Evolutionary conservation across 2,329 filamentous ascomycete species (phyloP), one percentile per base, ranked within the genome.

Genomic region (Arachnopeziza araneosa): DNA sequence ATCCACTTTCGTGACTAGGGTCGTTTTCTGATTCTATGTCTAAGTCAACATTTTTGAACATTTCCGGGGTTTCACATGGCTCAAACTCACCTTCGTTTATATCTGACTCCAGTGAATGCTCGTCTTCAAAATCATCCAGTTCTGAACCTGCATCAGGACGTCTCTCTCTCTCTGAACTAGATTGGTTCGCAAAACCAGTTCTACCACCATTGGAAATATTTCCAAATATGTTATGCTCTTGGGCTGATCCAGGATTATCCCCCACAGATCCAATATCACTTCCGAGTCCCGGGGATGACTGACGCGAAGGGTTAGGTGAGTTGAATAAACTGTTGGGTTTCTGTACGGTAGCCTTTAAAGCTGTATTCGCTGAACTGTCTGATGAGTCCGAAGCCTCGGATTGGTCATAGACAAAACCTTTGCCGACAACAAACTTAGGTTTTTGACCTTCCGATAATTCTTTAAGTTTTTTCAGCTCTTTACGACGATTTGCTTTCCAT

Each of bases 101-200:
- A 5, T 30, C 26, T 9, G 9, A 30, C 9, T 30, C 26, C 26
- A 9, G 26, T 30, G 26, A 30, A 30, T 30, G 26, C 9, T 30
- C 26, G 9, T 30, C n/a, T n/a, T n/a, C 26, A 30, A 9, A 30
- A 30, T 30, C 26, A 30, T 30, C 26, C 26, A 30, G 67, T 21
- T 64, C 62, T 24, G 64, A 61, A 12, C 62, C 63, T 59, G 59
- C 66, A n/a, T 64, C 62, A 22, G 63, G 60, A 10, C 62, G 61
- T 57, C 60, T 68, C 10, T 53, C 62, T 48, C 30, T 62, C 44
- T 64, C 65, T 24, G 58, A 24, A 22, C 58, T 59, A 50, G 65
- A 60, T 26, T 64, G 59, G 55, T 69, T 67, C 2, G 69, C 75
- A 59, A 77, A 78, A 44, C 79, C 75, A 57, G 75, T 78, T 62